Base-by-base conservation (phyloP, 495 filamentous ascomycete genomes). In the Aspergillus nanangensis region DNA sequence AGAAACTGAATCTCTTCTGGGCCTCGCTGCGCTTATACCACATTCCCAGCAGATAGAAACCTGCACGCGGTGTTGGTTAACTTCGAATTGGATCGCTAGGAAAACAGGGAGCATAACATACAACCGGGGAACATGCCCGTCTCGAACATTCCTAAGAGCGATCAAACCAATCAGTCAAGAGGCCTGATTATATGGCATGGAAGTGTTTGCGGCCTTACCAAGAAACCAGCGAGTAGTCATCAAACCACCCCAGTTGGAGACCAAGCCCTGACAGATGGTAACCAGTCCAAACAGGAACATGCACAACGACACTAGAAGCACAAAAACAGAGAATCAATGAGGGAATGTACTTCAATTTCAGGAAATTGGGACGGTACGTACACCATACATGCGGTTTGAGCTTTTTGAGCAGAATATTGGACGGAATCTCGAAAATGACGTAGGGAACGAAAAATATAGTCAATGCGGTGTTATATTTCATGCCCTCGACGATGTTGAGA, bases 401-500 rank as follows among this genome's bases (percentile, higher is more conserved):
- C 48, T 79, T 81, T 64, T 94, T 95, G 20, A 97, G 69, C 14
- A 94, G 57, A 42, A 95, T 80, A 57, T 97, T 97, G 39, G 86
- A 89, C 2, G 92, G 93, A 40, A 97, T 93, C 62, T 81, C 91
- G 53, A 84, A 84, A 37, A 92, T 51, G 50, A 95, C 77, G 60
- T 96, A 97, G 0, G 92, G 90, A 0, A 96, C 81, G 67, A 96
- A 98, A 75, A 96, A 95, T 52, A 95, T 92, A 18, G 81, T 82
- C 47, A 95, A 67, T 0, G 86, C 87, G 11, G 78, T 85, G 66
- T 92, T 93, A 65, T 84, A 91, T 55, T 87, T 77, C 10, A 75
- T 74, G 20, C 70, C 71, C 0, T 50, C 50, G 15, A 45, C 58
- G 17, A 95, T 74, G 14, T 72, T 31, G 10, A 93, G 65, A 31